Percentiles rank a stretch among this genome's conserved stretches.
These are phyloP conservation scores for Fusarium succisae DNA, from an alignment of 2,329 filamentous ascomycete species.

Conservation along the genomic window DNA sequence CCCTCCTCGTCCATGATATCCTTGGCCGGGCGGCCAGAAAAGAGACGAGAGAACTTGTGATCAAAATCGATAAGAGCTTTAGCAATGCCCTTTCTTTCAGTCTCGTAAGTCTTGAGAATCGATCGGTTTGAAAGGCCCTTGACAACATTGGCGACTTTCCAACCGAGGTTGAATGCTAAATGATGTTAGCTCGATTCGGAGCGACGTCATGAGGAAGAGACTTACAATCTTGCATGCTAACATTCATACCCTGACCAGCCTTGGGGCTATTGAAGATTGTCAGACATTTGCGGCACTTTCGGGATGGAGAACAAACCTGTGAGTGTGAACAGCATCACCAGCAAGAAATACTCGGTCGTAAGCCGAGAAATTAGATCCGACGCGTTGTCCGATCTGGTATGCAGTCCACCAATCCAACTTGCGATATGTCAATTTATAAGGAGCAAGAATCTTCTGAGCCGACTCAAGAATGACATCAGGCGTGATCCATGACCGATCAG, in stretches of 20 bases:
- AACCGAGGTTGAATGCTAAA: slow-evolving; percentile 58
- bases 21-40: slow-evolving; percentile 60
- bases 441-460: slow-evolving; percentile 71
- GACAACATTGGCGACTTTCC: slow-evolving; percentile 61
- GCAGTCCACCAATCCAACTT: slow-evolving; percentile 59
- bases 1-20: slow-evolving; percentile 70
- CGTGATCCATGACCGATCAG: slow-evolving; percentile 69
- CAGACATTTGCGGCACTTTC: accelerated
- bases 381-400: slow-evolving; percentile 71
- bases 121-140: slow-evolving; percentile 54
- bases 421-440: slow-evolving; percentile 72
- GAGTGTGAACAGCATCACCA: slow-evolving; percentile 70
- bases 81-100: slow-evolving; percentile 67
- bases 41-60: slow-evolving; percentile 64
- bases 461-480: slow-evolving; percentile 69
- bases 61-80: slow-evolving; percentile 73
- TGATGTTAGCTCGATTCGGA: background rate
- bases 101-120: slow-evolving; percentile 61
- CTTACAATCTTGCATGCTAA: slow-evolving; percentile 70
- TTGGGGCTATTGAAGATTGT: slow-evolving; percentile 55
- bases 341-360: slow-evolving; percentile 72
- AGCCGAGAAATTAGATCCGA: slow-evolving; percentile 65
- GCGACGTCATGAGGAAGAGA: background rate
- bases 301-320: slow-evolving; percentile 34
- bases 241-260: slow-evolving; percentile 77